phyloP scores from a whole-genome alignment of 2,329 filamentous ascomycete genomes.

The Xylaria sp. region DNA sequence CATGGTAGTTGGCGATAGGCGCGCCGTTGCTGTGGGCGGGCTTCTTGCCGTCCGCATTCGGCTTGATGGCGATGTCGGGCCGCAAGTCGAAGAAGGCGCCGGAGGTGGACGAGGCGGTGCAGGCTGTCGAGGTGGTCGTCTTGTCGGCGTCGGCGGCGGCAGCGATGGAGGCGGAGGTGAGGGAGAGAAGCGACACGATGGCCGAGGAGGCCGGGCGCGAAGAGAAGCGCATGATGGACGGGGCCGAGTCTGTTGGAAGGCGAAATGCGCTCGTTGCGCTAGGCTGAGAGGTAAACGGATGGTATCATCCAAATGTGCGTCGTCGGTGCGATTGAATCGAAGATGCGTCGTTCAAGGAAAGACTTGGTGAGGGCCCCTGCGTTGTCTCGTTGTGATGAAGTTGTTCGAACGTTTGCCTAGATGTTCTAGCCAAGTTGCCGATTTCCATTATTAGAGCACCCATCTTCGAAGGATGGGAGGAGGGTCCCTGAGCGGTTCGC shows the following conservation, averaged over 20 bases:
- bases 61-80: constrained; percentile 53
- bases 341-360: not conserved
- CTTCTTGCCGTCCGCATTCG: constrained; percentile 47
- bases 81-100: constrained; percentile 64
- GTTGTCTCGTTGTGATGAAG: not conserved
- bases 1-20: constrained; percentile 58
- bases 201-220: constrained; percentile 28
- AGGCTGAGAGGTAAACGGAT: not conserved
- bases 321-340: not conserved
- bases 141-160: constrained; percentile 41
- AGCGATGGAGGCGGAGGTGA: constrained; percentile 33
- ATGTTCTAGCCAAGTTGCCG: constrained; percentile 21
- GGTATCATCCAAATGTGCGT: constrained; percentile 8
- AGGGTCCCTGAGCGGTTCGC: constrained; percentile 10
- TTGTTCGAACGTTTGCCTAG: constrained; percentile 5
- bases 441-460: constrained; percentile 24
- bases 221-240: constrained; percentile 32
- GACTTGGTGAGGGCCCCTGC: not conserved
- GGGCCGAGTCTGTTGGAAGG: constrained; percentile 2
- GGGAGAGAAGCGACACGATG: constrained; percentile 42
- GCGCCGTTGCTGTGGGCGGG: constrained; percentile 43
- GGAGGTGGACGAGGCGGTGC: constrained; percentile 58
- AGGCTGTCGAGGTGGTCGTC: constrained; percentile 50
- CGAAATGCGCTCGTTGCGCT: constrained; percentile 23
- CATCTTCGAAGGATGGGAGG: not conserved